Evolutionary conservation across 2,329 filamentous ascomycete species (phyloP).

Genomic region (Berkeleyomyces rouxiae): DNA sequence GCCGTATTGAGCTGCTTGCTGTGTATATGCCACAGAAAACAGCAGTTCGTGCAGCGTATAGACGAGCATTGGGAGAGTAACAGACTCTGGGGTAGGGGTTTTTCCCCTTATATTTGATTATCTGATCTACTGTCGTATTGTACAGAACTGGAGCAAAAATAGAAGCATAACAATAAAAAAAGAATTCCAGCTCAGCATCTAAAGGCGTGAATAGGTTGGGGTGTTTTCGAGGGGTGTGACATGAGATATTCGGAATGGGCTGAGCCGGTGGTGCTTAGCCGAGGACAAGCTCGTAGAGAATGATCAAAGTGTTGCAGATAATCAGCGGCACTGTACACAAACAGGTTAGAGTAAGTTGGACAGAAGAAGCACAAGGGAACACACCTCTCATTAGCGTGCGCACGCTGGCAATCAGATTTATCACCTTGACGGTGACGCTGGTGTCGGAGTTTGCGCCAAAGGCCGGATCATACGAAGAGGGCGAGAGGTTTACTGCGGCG

Average conservation of each 20-base stretch:
- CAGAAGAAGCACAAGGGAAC: conserved; percentile 12
- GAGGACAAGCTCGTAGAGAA: conserved; percentile 63
- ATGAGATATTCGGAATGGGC: not conserved
- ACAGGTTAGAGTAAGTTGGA: not conserved
- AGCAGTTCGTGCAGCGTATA: not conserved
- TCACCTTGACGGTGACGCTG: conserved; percentile 70
- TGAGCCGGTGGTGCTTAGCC: conserved; percentile 33
- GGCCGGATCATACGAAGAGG: conserved; percentile 50
- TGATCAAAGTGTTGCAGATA: conserved; percentile 65
- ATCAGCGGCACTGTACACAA: conserved; percentile 59
- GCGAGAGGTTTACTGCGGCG: conserved; percentile 53
- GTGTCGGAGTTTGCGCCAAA: conserved; percentile 60
- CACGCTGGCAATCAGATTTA: conserved; percentile 80
- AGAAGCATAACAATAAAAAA: not conserved
- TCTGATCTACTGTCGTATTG: not conserved
- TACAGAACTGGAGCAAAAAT: not conserved
- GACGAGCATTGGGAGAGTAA: not conserved
- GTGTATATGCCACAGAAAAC: not conserved
- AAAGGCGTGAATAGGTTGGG: not conserved
- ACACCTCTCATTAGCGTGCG: conserved; percentile 82
- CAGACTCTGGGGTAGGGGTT: not conserved
- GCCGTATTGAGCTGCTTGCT: not conserved
- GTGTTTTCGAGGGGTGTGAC: not conserved
- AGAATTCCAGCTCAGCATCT: not conserved
- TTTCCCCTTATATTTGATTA: not conserved